phyloP scores from a whole-genome alignment of 805 yeast species.

The Candida awuae region DNA sequence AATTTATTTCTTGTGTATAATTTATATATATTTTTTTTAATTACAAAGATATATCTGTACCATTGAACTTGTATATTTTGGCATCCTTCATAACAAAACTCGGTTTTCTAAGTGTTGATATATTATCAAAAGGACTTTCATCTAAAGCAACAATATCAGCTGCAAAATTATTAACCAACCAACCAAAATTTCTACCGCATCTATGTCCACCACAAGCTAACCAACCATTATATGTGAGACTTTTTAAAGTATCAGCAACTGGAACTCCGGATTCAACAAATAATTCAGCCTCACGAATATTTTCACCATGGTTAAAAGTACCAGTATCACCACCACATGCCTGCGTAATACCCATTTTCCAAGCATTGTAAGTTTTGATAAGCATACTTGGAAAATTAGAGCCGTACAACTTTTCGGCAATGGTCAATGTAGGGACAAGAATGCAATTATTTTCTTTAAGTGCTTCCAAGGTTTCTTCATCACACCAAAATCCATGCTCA shows the following conservation, averaged over 20 bases:
- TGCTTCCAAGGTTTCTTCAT: constrained; percentile 14
- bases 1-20: no score
- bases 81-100: constrained; percentile 26
- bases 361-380: constrained; percentile 17
- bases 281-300: constrained; percentile 24
- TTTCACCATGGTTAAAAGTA: constrained; percentile 25
- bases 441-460: constrained; percentile 19
- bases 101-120: constrained; percentile 14
- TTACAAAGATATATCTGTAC: constrained; percentile 32
- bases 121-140: constrained; percentile 16
- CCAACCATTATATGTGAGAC: constrained; percentile 24
- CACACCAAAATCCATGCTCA: constrained; percentile 24
- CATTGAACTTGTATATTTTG: constrained; percentile 17
- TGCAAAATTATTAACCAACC: constrained; percentile 19
- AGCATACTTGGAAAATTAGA: constrained; percentile 16
- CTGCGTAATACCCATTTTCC: constrained; percentile 20
- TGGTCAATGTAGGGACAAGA: constrained; percentile 22
- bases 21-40: not conserved
- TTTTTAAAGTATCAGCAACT: constrained; percentile 15
- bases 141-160: constrained; percentile 24
- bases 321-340: constrained; percentile 28
- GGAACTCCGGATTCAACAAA: constrained; percentile 23
- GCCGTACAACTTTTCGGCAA: constrained; percentile 21
- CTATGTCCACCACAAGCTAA: constrained; percentile 22
- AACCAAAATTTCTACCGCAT: constrained; percentile 22